Evolutionary conservation across 768 basidiomycete species (phyloP), one percentile per base, ranked within the genome.

Genomic region (Termitomyces sp.): DNA sequence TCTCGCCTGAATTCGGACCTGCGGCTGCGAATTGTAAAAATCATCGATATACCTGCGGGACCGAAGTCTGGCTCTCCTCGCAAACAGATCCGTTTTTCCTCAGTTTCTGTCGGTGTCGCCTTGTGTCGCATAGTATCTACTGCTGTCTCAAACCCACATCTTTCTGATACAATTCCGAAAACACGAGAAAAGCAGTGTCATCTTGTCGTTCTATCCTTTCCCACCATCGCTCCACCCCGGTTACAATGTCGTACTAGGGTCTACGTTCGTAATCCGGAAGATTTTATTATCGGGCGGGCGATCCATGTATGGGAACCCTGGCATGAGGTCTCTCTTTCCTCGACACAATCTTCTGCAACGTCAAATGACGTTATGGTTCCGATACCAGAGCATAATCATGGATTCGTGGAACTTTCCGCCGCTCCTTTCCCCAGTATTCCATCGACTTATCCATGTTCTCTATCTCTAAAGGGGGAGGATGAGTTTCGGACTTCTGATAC

Each of bases 221-320:
- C 67, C 10, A 55, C 56, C 41, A 51, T 63, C 54, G 54, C 68
- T 57, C 58, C 61, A 48, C 19, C 67, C 53, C 59, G 59, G 33
- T 43, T 57, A 28, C 58, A 50, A n/a, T 59, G 59, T 5, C 54
- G 37, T 14, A 48, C 49, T 46, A 58, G 66, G 6, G 67, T 68
- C 11, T 56, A 63, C 5, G 63, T 68, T 55, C 71, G 74, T 48
- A 71, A 71, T 52, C 63, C 67, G 1, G 74, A 74, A 38, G 66
- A 67, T 5, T 75, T 84, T 28, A 59, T 66, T 10, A 70, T 70
- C 21, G 80, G 77, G 1, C 63, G 62, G 8, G 75, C 76, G 2
- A 66, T 82, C 12, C 68, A 71, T 44, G 69, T 78, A 7, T 84
- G 81, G 78, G 63, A 70, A 38, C 83, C 83, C 4, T 84, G 80